Evolutionary conservation across 768 basidiomycete species (phyloP), one percentile per base, ranked within the genome.

Genomic region (Tylopilus rubrobrunneus): DNA sequence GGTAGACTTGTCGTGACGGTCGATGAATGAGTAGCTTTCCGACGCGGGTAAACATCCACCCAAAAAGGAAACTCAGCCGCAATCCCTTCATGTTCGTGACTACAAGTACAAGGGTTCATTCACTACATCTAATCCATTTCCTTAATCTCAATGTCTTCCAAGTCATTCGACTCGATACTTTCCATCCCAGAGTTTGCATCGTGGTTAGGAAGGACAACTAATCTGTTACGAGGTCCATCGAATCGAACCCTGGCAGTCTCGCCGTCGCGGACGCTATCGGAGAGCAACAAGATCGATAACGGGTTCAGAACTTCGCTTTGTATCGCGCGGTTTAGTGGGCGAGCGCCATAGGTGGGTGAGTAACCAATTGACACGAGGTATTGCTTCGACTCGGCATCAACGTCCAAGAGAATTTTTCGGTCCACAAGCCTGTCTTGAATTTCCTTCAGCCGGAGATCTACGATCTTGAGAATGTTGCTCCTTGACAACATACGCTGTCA

Each of bases 231-330:
- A 19, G 85, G 85, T 3, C 87, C 83, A 64, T 98, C 92, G 57
- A 92, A 93, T 23, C 80, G 79, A 48, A 98, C 78, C 27, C 71
- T 71, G 7, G 89, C 88, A 0, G 68, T 79, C 71, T 98, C 96
- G 14, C 85, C 86, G 49, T 98, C 93, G 40, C 83, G 76, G 48
- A 98, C 76, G 41, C 84, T 80, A 60, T 89, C 89, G 39, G 91
- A 86, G 45, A 98, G 83, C 41, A 98, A 78, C 77, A 89, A 79
- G 52, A 87, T 75, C 15, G 92, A 91, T 36, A 98, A 74, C 12
- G 95, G 96, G 67, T 97, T 95, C 63, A 98, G 78, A 34, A 99
- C 78, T 63, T 98, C 92, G 62, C 80, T 86, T 72, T 97, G 95
- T 60, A 99, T 95, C 5, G 89, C 82, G 33, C 94, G 82, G 66